These are phyloP conservation scores for Acorus calamus DNA, from an alignment of 106 monocot species.

Conservation along the genomic window DNA sequence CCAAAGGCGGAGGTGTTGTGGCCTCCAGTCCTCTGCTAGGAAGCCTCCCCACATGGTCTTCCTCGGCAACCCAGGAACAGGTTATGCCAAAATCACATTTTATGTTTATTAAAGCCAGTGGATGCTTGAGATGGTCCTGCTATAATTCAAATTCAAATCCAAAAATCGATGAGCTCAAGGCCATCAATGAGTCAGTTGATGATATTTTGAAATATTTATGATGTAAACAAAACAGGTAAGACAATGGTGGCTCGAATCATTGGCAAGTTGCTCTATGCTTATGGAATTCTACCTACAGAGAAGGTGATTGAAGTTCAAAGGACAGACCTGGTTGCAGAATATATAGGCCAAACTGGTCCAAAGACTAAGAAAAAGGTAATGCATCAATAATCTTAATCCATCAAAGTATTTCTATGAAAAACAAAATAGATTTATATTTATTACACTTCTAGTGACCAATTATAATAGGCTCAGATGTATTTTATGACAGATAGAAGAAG, in stretches of 20 bases:
- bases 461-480: too few species aligned
- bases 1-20: constrained; percentile 76
- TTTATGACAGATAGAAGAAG: too few species aligned
- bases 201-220: too few species aligned
- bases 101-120: background rate
- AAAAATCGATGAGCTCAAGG: too few species aligned
- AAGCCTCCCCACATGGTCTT: constrained; percentile 93
- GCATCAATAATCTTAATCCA: too few species aligned
- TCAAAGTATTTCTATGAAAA: too few species aligned
- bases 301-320: constrained; percentile 94
- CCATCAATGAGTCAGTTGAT: too few species aligned
- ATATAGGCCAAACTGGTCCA: constrained; percentile 95
- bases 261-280: constrained; percentile 75
- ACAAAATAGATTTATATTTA: too few species aligned
- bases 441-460: too few species aligned
- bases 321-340: constrained; percentile 94
- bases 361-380: constrained; percentile 86
- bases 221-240: constrained; percentile 42
- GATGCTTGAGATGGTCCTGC: too few species aligned
- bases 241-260: constrained; percentile 94
- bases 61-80: constrained; percentile 92
- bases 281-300: constrained; percentile 78
- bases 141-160: too few species aligned
- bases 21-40: constrained; percentile 56
- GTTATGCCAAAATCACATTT: background rate